Conservation (phyloP, 352 stramenopile species). For the Plasmopara viticola region DNA sequence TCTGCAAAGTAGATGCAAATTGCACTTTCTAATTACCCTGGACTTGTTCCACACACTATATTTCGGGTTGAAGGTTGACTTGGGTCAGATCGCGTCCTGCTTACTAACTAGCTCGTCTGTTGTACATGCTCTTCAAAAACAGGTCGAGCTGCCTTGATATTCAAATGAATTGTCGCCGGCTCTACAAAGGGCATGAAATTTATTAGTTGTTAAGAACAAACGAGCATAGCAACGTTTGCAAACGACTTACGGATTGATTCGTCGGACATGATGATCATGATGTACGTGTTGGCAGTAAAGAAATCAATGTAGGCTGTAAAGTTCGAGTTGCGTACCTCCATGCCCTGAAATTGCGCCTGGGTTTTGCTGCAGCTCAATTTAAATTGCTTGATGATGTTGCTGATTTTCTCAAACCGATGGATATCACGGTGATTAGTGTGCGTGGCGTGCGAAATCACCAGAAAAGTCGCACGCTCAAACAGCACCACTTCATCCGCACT, state of each 20-base stretch:
- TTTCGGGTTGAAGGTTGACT: too few species aligned
- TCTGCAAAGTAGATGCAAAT: too few species aligned
- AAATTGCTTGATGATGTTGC: slow-evolving; percentile 99
- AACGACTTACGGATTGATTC: slow-evolving; percentile 66
- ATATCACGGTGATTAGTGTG: slow-evolving; percentile 91
- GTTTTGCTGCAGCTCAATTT: slow-evolving; percentile 98
- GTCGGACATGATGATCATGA: slow-evolving; percentile 98
- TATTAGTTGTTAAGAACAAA: slow-evolving; percentile 2
- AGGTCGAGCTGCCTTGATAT: slow-evolving; percentile 93
- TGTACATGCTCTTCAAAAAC: slow-evolving; percentile 97
- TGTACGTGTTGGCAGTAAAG: slow-evolving; percentile 98
- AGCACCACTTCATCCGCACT: slow-evolving; percentile 96
- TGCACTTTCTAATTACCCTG: too few species aligned
- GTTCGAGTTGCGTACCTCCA: slow-evolving; percentile 96
- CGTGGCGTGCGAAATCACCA: slow-evolving; percentile 96
- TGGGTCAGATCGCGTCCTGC: too few species aligned
- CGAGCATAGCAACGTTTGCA: slow-evolving; percentile 14
- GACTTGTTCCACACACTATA: too few species aligned
- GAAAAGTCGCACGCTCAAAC: slow-evolving; percentile 98
- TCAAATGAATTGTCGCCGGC: slow-evolving; percentile 93
- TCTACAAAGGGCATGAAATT: slow-evolving; percentile 33
- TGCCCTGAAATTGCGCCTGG: slow-evolving; percentile 96
- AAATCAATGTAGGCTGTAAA: slow-evolving; percentile 98
- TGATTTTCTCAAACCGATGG: slow-evolving; percentile 99
- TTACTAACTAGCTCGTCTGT: slow-evolving; percentile 65